Percentiles rank a stretch among this genome's conserved stretches.
Conservation (phyloP, 306 rosid genomes). For the Begonia fuchsioides region DNA sequence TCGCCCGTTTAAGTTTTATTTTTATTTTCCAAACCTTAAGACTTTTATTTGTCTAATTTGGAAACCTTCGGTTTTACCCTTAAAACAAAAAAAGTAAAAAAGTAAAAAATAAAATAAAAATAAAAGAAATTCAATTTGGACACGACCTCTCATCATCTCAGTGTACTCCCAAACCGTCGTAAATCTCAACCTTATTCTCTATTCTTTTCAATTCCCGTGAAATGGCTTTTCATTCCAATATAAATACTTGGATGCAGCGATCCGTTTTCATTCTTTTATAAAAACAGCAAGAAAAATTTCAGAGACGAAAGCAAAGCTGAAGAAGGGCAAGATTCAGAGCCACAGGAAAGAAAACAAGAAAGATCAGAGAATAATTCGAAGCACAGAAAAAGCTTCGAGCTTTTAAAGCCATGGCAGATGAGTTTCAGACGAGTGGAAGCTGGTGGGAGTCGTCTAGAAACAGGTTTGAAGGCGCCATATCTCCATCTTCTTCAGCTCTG, state of each 20-base stretch:
- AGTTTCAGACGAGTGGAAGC: conserved; percentile 62
- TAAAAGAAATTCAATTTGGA: conserved; percentile 20
- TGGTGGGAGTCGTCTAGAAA: conserved; percentile 73
- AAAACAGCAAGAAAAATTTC: conserved; percentile 5
- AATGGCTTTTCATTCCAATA: conserved; percentile 19
- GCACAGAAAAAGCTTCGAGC: not conserved
- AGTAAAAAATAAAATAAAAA: not conserved
- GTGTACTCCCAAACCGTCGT: conserved; percentile 40
- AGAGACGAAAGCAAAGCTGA: conserved; percentile 1
- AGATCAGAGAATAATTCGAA: not conserved
- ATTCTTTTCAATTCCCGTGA: conserved; percentile 16
- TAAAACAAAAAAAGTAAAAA: no score
- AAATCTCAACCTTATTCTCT: conserved; percentile 53
- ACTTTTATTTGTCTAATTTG: no score
- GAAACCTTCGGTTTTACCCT: no score
- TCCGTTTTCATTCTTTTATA: conserved; percentile 55
- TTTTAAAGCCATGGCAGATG: conserved; percentile 60
- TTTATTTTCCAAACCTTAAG: no score
- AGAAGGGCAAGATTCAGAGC: conserved; percentile 4
- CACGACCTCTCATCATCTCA: conserved; percentile 30
- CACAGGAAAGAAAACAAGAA: not conserved
- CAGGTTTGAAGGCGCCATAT: conserved; percentile 52
- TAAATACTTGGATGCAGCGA: conserved; percentile 63
- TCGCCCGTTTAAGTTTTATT: no score
- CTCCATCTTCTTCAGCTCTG: conserved; percentile 59